These are phyloP conservation scores for Podila epicladia DNA, from an alignment of 192 early-diverging fungal genomes.

Conservation along the genomic window DNA sequence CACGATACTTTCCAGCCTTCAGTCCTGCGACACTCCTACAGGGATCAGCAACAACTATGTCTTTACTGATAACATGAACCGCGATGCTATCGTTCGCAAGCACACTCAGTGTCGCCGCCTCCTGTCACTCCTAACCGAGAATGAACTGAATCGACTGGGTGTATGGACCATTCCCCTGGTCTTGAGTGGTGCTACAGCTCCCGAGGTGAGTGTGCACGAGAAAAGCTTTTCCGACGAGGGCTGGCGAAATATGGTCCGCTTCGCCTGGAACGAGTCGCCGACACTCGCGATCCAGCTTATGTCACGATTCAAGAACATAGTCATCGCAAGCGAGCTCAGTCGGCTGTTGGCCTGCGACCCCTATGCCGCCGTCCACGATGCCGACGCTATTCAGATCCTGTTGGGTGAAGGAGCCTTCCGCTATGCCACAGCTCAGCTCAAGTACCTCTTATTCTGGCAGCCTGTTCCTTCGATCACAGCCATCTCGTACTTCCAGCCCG, in stretches of 20 bases:
- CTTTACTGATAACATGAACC: slow-evolving; percentile 53
- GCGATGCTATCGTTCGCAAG: slow-evolving; percentile 61
- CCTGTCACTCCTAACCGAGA: slow-evolving; percentile 86
- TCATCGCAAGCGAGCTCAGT: slow-evolving; percentile 73
- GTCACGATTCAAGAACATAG: slow-evolving; percentile 74
- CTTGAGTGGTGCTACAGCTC: slow-evolving; percentile 12
- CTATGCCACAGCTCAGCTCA: slow-evolving; percentile 29
- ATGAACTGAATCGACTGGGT: slow-evolving; percentile 83
- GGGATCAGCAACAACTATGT: slow-evolving; percentile 13
- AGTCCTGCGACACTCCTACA: not conserved
- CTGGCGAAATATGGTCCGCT: slow-evolving; percentile 78
- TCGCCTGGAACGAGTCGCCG: slow-evolving; percentile 87
- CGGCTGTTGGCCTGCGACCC: slow-evolving; percentile 68
- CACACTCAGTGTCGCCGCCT: slow-evolving; percentile 64
- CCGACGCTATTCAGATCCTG: slow-evolving; percentile 79
- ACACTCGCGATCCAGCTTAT: slow-evolving; percentile 81
- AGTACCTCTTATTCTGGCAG: slow-evolving; percentile 90
- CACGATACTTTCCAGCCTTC: slow-evolving; percentile 55
- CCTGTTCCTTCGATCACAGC: slow-evolving; percentile 92
- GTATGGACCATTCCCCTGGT: slow-evolving; percentile 82
- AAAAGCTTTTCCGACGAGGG: slow-evolving; percentile 59
- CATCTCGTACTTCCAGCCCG: slow-evolving; percentile 78
- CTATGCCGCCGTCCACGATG: slow-evolving; percentile 70
- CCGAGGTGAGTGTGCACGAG: slow-evolving; percentile 21
- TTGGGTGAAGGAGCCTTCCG: slow-evolving; percentile 66